These are phyloP conservation scores for Heterobasidion occidentale DNA, from an alignment of 1,284 basidiomycete species.

Conservation along the genomic window DNA sequence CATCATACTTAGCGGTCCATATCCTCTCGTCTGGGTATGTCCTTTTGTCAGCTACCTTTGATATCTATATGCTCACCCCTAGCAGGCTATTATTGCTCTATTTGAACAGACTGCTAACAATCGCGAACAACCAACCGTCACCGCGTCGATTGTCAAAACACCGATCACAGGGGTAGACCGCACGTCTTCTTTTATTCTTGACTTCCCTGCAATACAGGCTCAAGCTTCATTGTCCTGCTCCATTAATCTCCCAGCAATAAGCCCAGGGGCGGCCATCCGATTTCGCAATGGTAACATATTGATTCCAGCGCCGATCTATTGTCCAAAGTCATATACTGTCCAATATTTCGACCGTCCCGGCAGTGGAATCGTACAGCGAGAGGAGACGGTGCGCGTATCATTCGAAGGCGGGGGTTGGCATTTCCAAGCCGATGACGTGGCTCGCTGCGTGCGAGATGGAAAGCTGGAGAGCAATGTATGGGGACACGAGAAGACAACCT, in stretches of 20 bases:
- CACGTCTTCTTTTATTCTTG: slow-evolving; percentile 70
- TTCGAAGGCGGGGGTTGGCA: slow-evolving; percentile 62
- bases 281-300: slow-evolving; percentile 63
- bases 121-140: slow-evolving; percentile 42
- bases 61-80: neutral
- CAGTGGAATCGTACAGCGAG: slow-evolving; percentile 37
- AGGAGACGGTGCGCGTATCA: slow-evolving; percentile 47
- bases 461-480: slow-evolving; percentile 70
- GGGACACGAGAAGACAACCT: slow-evolving; percentile 68
- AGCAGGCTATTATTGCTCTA: slow-evolving; percentile 67
- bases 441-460: slow-evolving; percentile 68
- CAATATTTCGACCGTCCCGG: slow-evolving; percentile 51
- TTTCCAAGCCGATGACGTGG: slow-evolving; percentile 81
- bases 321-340: slow-evolving; percentile 55
- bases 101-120: slow-evolving; percentile 75
- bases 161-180: slow-evolving; percentile 75
- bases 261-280: slow-evolving; percentile 53
- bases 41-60: neutral
- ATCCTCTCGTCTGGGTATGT: slow-evolving; percentile 73
- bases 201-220: slow-evolving; percentile 55
- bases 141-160: slow-evolving; percentile 63
- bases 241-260: slow-evolving; percentile 34
- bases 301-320: slow-evolving; percentile 55
- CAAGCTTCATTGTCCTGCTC: slow-evolving; percentile 64
- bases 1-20: slow-evolving; percentile 54